phyloP scores from a whole-genome alignment of 495 filamentous ascomycete genomes.

The Hypomontagnella monticulosa region DNA sequence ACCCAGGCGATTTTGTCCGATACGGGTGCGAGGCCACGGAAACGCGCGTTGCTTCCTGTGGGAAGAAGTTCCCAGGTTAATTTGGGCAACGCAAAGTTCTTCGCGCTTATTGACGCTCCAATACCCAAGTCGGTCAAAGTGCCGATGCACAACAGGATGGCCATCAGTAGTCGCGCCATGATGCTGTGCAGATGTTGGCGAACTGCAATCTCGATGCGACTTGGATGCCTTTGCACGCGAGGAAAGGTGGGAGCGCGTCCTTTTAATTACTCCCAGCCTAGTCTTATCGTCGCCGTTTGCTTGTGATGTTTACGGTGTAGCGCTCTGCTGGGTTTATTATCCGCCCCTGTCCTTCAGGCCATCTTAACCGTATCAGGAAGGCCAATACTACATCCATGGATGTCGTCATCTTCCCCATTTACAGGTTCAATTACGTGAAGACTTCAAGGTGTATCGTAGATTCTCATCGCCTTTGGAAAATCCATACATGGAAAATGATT shows the following conservation, averaged over 20 bases:
- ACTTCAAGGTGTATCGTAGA: no score
- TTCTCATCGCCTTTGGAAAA: no score
- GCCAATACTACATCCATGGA: constrained; percentile 20
- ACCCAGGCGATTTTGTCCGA: constrained; percentile 32
- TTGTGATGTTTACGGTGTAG: constrained; percentile 7
- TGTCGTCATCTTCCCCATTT: neutral
- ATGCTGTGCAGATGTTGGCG: neutral
- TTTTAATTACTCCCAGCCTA: constrained; percentile 9
- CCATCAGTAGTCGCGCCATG: constrained; percentile 23
- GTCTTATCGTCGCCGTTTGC: constrained; percentile 7
- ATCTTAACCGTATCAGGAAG: constrained; percentile 27
- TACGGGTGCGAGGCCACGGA: constrained; percentile 33
- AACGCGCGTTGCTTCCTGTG: constrained; percentile 25
- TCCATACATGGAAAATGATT: no score
- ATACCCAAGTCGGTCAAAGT: constrained; percentile 1
- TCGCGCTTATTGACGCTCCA: neutral
- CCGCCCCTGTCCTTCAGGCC: constrained; percentile 11
- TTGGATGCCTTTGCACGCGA: neutral
- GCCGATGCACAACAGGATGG: neutral
- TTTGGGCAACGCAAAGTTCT: constrained; percentile 2
- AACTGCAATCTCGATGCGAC: neutral
- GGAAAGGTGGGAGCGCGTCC: neutral
- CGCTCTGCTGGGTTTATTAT: constrained; percentile 16
- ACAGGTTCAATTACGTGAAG: neutral
- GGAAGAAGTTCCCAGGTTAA: constrained; percentile 17